These are phyloP conservation scores for Neurospora sp. DNA, from an alignment of 495 filamentous ascomycete genomes.

Conservation along the genomic window DNA sequence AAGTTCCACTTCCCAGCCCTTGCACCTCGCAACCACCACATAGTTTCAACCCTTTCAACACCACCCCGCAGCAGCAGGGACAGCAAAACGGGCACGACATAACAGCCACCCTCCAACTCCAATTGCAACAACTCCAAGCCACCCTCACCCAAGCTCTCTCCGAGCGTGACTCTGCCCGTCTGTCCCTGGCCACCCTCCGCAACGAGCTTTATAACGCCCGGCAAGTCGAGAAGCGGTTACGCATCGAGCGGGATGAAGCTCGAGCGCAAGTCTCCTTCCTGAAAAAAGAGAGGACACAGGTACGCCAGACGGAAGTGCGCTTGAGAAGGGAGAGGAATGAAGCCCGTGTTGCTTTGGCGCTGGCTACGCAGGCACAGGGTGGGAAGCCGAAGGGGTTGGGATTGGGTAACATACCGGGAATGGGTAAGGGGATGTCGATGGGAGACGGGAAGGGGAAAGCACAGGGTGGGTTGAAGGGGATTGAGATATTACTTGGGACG, in stretches of 20 bases:
- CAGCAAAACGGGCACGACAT: neutral
- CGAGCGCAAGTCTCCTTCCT: slow-evolving; percentile 9
- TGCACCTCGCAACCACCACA: neutral
- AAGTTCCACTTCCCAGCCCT: neutral
- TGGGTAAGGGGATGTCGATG: too few species aligned
- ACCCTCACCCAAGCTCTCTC: slow-evolving; percentile 1
- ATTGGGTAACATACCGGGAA: too few species aligned
- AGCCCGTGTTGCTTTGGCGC: slow-evolving; percentile 4
- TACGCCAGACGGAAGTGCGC: slow-evolving; percentile 5
- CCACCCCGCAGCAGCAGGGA: neutral
- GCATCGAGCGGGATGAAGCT: slow-evolving; percentile 19
- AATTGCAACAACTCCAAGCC: neutral
- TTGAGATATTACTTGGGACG: too few species aligned
- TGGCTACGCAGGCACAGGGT: neutral
- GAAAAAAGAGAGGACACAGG: slow-evolving; percentile 2
- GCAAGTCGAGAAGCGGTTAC: slow-evolving; percentile 15
- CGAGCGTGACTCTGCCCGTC: slow-evolving; percentile 15
- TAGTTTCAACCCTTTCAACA: neutral
- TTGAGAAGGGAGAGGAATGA: slow-evolving; percentile 21
- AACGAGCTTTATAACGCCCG: slow-evolving; percentile 22
- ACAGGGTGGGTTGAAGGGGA: too few species aligned
- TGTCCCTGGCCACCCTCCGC: slow-evolving; percentile 12
- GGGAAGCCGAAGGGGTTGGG: neutral
- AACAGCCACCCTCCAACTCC: neutral
- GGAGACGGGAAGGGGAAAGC: too few species aligned